These are phyloP conservation scores for Phytophthora sp. DNA, from an alignment of 352 stramenopile genomes.

Conservation along the genomic window DNA sequence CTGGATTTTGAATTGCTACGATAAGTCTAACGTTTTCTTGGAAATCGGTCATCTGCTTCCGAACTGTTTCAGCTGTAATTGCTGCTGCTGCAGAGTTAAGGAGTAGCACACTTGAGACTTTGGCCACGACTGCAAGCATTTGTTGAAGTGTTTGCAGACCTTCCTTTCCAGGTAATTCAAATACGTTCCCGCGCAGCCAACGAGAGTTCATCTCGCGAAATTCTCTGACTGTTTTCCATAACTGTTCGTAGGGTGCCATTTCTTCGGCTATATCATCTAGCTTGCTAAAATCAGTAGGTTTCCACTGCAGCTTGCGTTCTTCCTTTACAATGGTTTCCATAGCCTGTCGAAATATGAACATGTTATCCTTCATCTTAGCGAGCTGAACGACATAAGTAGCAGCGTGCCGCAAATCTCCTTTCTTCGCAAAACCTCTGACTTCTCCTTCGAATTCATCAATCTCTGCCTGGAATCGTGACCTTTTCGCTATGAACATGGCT, in stretches of 20 bases:
- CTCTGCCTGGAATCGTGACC: conserved; percentile 72
- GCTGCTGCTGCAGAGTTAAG: conserved; percentile 59
- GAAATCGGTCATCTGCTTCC: conserved; percentile 85
- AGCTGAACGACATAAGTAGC: conserved; percentile 81
- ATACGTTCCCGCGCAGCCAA: conserved; percentile 72
- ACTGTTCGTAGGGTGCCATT: conserved; percentile 76
- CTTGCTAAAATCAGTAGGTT: conserved; percentile 70
- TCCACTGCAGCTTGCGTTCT: conserved; percentile 74
- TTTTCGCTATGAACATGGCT: conserved; percentile 69
- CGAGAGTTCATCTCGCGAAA: conserved; percentile 75
- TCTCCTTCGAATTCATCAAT: conserved; percentile 80
- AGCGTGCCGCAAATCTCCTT: conserved; percentile 74
- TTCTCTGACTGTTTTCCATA: conserved; percentile 75
- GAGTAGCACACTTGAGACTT: conserved; percentile 63
- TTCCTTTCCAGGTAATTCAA: conserved; percentile 66
- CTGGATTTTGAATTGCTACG: conserved; percentile 66
- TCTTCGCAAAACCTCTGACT: conserved; percentile 75
- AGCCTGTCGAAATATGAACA: conserved; percentile 57
- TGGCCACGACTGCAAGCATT: conserved; percentile 61
- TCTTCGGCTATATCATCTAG: conserved; percentile 78
- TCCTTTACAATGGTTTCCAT: conserved; percentile 66
- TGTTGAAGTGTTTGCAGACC: conserved; percentile 50
- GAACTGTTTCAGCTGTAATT: conserved; percentile 73
- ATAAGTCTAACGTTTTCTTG: conserved; percentile 69
- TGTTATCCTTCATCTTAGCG: conserved; percentile 72